phyloP scores from a whole-genome alignment of 2,329 filamentous ascomycete species.

The Dendryphion nanum region DNA sequence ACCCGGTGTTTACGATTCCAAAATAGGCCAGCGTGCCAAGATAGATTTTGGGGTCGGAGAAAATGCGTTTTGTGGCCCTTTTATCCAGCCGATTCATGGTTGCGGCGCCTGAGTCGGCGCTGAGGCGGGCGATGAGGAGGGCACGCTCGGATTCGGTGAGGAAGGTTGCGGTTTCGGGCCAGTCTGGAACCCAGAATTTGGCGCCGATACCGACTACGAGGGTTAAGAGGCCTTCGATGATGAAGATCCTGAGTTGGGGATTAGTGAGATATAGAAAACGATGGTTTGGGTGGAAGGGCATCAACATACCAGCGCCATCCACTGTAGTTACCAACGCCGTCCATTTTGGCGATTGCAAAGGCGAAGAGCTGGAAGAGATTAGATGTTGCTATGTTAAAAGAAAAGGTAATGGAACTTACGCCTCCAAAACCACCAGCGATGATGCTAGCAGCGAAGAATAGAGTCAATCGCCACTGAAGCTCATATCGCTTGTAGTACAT shows the following conservation, averaged over 20 bases:
- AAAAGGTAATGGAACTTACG: constrained; percentile 13
- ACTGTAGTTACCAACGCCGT: constrained; percentile 48
- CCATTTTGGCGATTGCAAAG: constrained; percentile 59
- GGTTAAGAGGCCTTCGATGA: constrained; percentile 32
- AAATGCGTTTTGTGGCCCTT: constrained; percentile 46
- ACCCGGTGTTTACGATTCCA: constrained; percentile 47
- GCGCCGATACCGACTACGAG: constrained; percentile 42
- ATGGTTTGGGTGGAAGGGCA: neutral
- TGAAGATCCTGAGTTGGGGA: constrained; percentile 15
- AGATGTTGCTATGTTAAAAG: neutral
- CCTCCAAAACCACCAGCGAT: constrained; percentile 44
- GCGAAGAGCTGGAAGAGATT: constrained; percentile 31
- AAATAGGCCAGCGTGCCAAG: constrained; percentile 5
- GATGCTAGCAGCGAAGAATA: constrained; percentile 43
- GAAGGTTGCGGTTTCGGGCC: constrained; percentile 37
- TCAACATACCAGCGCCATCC: constrained; percentile 33
- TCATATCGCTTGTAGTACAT: constrained; percentile 34
- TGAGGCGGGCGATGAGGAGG: constrained; percentile 28
- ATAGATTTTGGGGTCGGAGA: constrained; percentile 33
- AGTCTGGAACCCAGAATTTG: constrained; percentile 54
- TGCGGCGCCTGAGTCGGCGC: constrained; percentile 27
- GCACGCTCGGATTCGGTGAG: constrained; percentile 25
- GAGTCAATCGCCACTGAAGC: constrained; percentile 41
- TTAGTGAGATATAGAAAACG: neutral
- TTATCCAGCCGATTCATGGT: constrained; percentile 57